phyloP scores from a whole-genome alignment of 202 grass and related monocot species.

The Cymbopogon flexuosus region DNA sequence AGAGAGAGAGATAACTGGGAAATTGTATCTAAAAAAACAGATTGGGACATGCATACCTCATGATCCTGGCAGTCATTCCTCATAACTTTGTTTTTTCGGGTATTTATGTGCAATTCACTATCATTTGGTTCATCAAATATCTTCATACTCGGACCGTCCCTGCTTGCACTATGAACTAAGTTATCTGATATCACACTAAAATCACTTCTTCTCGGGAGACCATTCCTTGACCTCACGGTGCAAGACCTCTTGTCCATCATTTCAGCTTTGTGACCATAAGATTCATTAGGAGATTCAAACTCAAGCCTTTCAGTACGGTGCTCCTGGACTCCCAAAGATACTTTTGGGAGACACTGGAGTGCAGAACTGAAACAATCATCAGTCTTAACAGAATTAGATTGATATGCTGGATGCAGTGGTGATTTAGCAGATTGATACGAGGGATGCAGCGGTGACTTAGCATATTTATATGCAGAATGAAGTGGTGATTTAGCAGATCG shows the following conservation, averaged over 20 bases:
- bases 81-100: constrained; percentile 8
- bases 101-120: constrained; percentile 21
- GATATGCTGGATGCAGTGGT: constrained; percentile 18
- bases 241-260: constrained; percentile 18
- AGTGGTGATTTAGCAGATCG: neutral
- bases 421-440: constrained; percentile 5
- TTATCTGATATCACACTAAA: constrained; percentile 20
- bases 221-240: constrained; percentile 16
- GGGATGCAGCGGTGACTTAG: constrained; percentile 1
- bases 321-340: constrained; percentile 18
- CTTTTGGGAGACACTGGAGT: constrained; percentile 25
- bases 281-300: constrained; percentile 3
- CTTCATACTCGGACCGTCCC: neutral
- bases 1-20: no score
- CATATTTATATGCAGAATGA: neutral
- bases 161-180: neutral
- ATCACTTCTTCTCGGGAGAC: constrained; percentile 5
- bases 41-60: constrained; percentile 29
- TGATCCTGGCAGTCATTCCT: constrained; percentile 34
- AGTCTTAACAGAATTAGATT: constrained; percentile 18
- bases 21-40: no score
- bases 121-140: constrained; percentile 28
- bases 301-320: neutral
- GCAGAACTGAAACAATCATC: constrained; percentile 41
- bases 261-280: constrained; percentile 31